Evolutionary conservation across 768 basidiomycete species (phyloP).

Genomic region (Tricholoma hemisulphureum): DNA sequence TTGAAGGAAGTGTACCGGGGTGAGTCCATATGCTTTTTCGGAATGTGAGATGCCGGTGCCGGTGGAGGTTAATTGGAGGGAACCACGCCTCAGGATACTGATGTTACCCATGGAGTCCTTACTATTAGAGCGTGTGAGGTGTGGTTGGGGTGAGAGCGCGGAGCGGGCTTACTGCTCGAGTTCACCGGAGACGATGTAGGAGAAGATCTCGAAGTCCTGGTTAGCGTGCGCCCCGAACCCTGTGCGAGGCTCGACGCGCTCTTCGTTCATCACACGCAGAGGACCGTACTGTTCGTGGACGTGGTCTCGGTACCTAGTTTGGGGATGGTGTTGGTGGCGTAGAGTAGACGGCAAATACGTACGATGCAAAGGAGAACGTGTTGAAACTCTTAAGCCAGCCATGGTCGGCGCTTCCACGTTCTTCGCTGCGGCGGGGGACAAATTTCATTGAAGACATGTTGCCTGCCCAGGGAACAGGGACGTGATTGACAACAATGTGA

Average conservation of each 20-base stretch:
- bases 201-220: constrained; percentile 88
- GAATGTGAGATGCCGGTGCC: constrained; percentile 91
- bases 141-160: background rate
- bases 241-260: constrained; percentile 66
- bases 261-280: constrained; percentile 90
- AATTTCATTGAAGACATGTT: too few relatives aligned
- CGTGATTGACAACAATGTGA: too few relatives aligned
- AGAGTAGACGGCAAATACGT: constrained; percentile 22
- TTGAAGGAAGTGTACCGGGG: constrained; percentile 50
- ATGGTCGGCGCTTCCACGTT: constrained; percentile 73
- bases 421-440: constrained; percentile 58
- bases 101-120: constrained; percentile 90
- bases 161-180: constrained; percentile 67
- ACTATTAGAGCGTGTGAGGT: constrained; percentile 36
- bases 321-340: background rate
- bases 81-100: constrained; percentile 85
- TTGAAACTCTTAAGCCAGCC: constrained; percentile 88
- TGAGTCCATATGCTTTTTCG: constrained; percentile 44
- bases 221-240: constrained; percentile 89
- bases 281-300: constrained; percentile 62
- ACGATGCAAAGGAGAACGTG: constrained; percentile 76
- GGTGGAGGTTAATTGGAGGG: constrained; percentile 87
- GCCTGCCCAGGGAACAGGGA: too few relatives aligned
- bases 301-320: constrained; percentile 55
- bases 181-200: constrained; percentile 75